phyloP scores from a whole-genome alignment of 805 yeast species.

The Vanderwaltozyma verrucispora region DNA sequence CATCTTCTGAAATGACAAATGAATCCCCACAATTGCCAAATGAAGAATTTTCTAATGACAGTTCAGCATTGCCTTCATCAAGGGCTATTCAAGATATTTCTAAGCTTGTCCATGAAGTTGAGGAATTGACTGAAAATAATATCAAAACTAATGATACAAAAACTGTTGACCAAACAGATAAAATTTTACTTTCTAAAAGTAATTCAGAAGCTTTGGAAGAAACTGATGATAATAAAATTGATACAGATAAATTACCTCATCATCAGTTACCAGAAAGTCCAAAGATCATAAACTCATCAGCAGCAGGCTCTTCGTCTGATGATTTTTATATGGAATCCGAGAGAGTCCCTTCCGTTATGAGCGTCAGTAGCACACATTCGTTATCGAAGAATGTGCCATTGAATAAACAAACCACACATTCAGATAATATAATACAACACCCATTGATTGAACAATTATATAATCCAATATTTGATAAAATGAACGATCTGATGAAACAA shows the following conservation, averaged over 20 bases:
- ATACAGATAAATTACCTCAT: not conserved
- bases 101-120: conserved; percentile 22
- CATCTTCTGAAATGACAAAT: conserved; percentile 32
- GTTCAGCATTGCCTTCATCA: conserved; percentile 29
- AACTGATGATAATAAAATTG: not conserved
- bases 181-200: not conserved
- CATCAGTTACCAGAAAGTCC: not conserved
- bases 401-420: not conserved
- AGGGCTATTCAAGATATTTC: conserved; percentile 34
- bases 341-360: conserved; percentile 18
- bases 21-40: conserved; percentile 29
- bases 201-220: too few relatives aligned
- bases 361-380: conserved; percentile 19
- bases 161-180: not conserved
- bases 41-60: conserved; percentile 9
- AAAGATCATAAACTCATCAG: conserved; percentile 2
- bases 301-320: conserved; percentile 13
- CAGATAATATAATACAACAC: conserved; percentile 20
- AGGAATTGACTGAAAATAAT: conserved; percentile 7
- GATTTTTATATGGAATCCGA: conserved; percentile 22
- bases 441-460: conserved; percentile 44
- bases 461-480: conserved; percentile 44
- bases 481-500: conserved; percentile 28
- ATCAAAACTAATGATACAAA: not conserved
- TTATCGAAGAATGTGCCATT: conserved; percentile 5